These are phyloP conservation scores for Cryptococcus depauperatus DNA, from an alignment of 1,284 basidiomycete species.

Conservation along the genomic window DNA sequence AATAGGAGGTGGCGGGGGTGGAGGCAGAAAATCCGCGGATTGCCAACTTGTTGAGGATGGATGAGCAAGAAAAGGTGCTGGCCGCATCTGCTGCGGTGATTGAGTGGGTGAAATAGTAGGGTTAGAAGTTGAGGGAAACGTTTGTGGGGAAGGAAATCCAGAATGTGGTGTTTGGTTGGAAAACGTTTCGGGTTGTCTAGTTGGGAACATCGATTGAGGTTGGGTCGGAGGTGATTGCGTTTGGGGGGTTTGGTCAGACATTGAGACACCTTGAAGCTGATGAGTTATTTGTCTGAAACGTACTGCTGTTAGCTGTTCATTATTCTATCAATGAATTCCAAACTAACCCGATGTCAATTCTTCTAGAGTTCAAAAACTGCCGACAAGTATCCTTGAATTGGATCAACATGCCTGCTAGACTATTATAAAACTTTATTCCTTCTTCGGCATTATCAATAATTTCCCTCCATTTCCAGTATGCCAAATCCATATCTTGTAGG, in stretches of 20 bases:
- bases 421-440: slow-evolving; percentile 85
- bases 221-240: slow-evolving; percentile 8
- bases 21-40: slow-evolving; percentile 39
- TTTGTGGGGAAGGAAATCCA: background rate
- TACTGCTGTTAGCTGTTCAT: too few species aligned
- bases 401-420: slow-evolving; percentile 60
- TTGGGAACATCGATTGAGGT: too few species aligned
- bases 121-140: slow-evolving; percentile 7
- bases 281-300: slow-evolving; percentile 14
- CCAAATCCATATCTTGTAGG: slow-evolving; percentile 77
- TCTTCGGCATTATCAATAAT: slow-evolving; percentile 77
- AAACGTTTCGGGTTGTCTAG: too few species aligned
- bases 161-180: background rate
- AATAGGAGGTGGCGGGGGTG: slow-evolving; percentile 39
- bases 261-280: slow-evolving; percentile 15
- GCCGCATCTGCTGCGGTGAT: slow-evolving; percentile 1
- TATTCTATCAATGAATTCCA: too few species aligned
- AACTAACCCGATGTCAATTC: slow-evolving; percentile 50
- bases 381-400: slow-evolving; percentile 69
- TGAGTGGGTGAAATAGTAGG: slow-evolving; percentile 9
- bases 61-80: slow-evolving; percentile 21
- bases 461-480: slow-evolving; percentile 83
- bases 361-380: slow-evolving; percentile 61
- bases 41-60: slow-evolving; percentile 38
- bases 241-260: slow-evolving; percentile 5